Conservation (phyloP, 192 early-diverging fungal genomes). For the Entomortierella chlamydospora region DNA sequence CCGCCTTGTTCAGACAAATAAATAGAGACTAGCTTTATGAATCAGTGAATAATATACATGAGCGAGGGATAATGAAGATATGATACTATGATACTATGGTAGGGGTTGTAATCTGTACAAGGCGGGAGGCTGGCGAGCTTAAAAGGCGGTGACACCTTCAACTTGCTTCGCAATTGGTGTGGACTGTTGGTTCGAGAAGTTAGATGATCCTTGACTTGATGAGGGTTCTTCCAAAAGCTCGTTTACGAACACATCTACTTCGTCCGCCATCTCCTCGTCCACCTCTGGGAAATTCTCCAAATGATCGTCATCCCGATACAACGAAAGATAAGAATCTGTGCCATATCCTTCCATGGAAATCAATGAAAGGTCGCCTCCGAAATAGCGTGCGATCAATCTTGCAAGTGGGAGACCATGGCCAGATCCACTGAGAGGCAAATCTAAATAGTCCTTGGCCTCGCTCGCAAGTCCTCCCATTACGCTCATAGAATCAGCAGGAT, state of each 20-base stretch:
- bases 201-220: not conserved
- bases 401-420: conserved; percentile 63
- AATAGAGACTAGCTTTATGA: not conserved
- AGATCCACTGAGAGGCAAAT: conserved; percentile 39
- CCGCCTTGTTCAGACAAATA: too few relatives aligned
- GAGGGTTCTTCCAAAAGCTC: conserved; percentile 35
- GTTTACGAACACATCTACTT: conserved; percentile 49
- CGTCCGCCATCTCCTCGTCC: conserved; percentile 42
- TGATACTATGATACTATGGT: too few relatives aligned
- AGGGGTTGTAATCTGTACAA: too few relatives aligned
- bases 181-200: too few relatives aligned
- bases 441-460: conserved; percentile 48
- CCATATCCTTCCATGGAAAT: conserved; percentile 78
- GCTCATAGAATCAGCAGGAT: conserved; percentile 36
- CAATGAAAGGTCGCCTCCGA: conserved; percentile 74
- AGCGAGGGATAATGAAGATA: too few relatives aligned
- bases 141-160: too few relatives aligned
- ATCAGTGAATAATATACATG: not conserved
- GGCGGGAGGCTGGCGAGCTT: too few relatives aligned
- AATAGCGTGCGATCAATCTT: conserved; percentile 70
- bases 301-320: conserved; percentile 54
- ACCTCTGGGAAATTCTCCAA: conserved; percentile 55
- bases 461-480: conserved; percentile 45
- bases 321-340: conserved; percentile 67
- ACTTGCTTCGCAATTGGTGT: too few relatives aligned